Evolutionary conservation across 768 basidiomycete genomes (phyloP).

Genomic region (Leccinum truebloodii): DNA sequence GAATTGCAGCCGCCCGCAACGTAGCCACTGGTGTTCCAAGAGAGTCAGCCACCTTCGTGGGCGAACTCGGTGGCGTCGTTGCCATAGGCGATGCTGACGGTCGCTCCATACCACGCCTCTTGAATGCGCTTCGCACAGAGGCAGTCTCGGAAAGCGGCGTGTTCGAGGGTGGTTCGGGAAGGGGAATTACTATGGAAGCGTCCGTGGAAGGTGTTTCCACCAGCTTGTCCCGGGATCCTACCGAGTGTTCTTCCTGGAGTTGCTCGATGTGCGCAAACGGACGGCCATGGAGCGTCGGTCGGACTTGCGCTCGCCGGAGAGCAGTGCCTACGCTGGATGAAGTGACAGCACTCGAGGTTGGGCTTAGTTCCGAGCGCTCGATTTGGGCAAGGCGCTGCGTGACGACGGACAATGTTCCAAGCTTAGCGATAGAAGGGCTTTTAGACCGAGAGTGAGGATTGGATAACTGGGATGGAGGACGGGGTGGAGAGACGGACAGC

Average conservation of each 20-base stretch:
- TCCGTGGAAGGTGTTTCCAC: conserved; percentile 22
- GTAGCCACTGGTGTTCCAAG: conserved; percentile 1
- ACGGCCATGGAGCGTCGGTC: conserved; percentile 10
- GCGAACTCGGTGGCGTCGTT: conserved; percentile 17
- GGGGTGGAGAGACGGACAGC: conserved; percentile 25
- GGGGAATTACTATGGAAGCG: conserved; percentile 26
- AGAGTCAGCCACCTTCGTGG: neutral
- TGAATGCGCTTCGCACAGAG: conserved; percentile 29
- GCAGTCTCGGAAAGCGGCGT: conserved; percentile 6
- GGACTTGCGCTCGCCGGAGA: conserved; percentile 26
- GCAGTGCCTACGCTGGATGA: conserved; percentile 27
- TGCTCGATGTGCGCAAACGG: conserved; percentile 29
- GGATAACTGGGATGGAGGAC: conserved; percentile 28
- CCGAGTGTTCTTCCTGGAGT: conserved; percentile 15
- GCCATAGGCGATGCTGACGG: neutral
- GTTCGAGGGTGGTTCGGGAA: conserved; percentile 17
- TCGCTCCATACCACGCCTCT: conserved; percentile 4
- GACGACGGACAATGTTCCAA: conserved; percentile 63
- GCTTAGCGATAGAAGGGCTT: conserved; percentile 64
- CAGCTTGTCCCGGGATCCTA: neutral
- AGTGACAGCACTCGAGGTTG: conserved; percentile 19
- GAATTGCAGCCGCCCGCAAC: conserved; percentile 18
- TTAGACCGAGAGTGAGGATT: conserved; percentile 32
- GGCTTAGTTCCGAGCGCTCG: conserved; percentile 35
- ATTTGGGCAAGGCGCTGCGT: conserved; percentile 66